Base-by-base conservation (phyloP, 495 filamentous ascomycete genomes). In the Penicillium arizonense region DNA sequence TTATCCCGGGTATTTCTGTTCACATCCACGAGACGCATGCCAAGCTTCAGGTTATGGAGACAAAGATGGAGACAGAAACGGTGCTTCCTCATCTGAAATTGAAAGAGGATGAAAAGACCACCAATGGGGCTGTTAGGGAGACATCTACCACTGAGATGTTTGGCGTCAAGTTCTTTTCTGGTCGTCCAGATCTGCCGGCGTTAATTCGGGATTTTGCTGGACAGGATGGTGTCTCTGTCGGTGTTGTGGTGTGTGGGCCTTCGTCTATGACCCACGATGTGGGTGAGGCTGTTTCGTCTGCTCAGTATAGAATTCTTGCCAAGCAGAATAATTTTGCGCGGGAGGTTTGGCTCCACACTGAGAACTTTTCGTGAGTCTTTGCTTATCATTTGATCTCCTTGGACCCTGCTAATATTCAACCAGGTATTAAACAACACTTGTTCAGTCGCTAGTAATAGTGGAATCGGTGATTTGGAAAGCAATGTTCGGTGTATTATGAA, bases 331-430 rank as follows among this genome's bases (percentile, higher is more conserved):
- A 50, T 10, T 28, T 3, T 54, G 56, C 59, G 9, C 14, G 56
- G n/a, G 59, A 59, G 20, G 20, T 62, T 43, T 62, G 59, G 59
- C 41, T 62, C 24, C 59, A 62, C 40, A 56, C 47, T 5, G 59
- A 62, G 42, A 62, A 51, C 23, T 62, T 62, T 34, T 62, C 59
- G 56, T 62, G 20, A 61, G 56, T 30, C 28, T 30, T 58, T 56
- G 24, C 3, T 24, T 24, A 37, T 14, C 35, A 1, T 16, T 37
- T 14, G 3, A 8, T n/a, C 10, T 16, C 35, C 3, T 37, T 4
- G 7, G 12, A 7, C 7, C 14, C 13, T 37, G 35, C 35, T 37
- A 37, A 37, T 10, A 37, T 37, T 4, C 12, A 14, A 2, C 2
- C 12, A 37, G 35, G 10, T 37, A 37, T 37, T 37, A 16, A 37